Conservation (phyloP, 2,329 filamentous ascomycete genomes). For the Harringtonia aguacate region DNA sequence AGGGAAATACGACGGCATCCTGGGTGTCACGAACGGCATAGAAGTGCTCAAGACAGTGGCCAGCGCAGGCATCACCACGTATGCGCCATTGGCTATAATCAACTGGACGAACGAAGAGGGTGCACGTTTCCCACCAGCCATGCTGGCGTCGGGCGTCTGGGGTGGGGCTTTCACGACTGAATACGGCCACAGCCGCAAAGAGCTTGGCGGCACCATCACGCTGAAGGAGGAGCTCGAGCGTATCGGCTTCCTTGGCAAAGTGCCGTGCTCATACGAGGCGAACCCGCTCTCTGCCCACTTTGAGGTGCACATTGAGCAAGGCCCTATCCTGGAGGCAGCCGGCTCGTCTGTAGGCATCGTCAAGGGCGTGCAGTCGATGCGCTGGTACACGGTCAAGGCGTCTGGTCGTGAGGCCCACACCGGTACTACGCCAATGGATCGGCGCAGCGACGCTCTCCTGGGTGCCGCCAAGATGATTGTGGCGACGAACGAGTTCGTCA, state of each 20-base stretch:
- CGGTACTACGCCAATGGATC: slow-evolving; percentile 52
- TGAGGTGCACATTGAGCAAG: slow-evolving; percentile 79
- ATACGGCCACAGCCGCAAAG: slow-evolving; percentile 46
- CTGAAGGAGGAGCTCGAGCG: slow-evolving; percentile 59
- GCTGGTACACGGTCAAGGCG: slow-evolving; percentile 60
- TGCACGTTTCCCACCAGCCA: slow-evolving; percentile 66
- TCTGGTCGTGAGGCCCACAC: slow-evolving; percentile 61
- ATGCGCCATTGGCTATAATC: slow-evolving; percentile 61
- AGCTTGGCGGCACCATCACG: slow-evolving; percentile 47
- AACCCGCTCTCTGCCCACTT: slow-evolving; percentile 68
- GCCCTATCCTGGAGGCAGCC: slow-evolving; percentile 58
- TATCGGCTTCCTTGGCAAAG: slow-evolving; percentile 57
- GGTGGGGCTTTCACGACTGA: slow-evolving; percentile 54
- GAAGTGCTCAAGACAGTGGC: slow-evolving; percentile 61
- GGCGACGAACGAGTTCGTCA: slow-evolving; percentile 52
- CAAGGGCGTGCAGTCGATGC: slow-evolving; percentile 62
- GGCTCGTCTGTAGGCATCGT: slow-evolving; percentile 58
- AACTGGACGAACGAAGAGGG: slow-evolving; percentile 83
- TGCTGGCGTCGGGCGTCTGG: slow-evolving; percentile 69
- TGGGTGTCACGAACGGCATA: slow-evolving; percentile 62
- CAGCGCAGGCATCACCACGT: slow-evolving; percentile 57
- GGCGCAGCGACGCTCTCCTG: slow-evolving; percentile 21
- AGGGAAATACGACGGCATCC: slow-evolving; percentile 64
- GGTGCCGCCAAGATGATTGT: slow-evolving; percentile 53
- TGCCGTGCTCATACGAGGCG: slow-evolving; percentile 43